These are phyloP conservation scores for Calonectria pseudoreteaudii DNA, from an alignment of 2,329 filamentous ascomycete species.

Conservation along the genomic window DNA sequence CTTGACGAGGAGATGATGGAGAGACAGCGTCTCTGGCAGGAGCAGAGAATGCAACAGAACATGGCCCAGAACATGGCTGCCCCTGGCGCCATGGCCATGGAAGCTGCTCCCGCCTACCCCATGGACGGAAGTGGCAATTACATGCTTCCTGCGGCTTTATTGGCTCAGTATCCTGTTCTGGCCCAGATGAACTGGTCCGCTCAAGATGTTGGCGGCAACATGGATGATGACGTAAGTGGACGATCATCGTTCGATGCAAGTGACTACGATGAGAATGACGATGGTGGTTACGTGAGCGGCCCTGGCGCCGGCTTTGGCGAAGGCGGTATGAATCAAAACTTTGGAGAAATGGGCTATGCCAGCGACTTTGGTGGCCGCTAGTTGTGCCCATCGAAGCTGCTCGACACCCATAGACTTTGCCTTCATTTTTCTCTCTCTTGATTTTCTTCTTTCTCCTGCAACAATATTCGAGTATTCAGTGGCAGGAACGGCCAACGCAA, in stretches of 20 bases:
- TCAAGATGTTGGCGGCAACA: conserved; percentile 74
- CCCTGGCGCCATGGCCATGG: conserved; percentile 67
- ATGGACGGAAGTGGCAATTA: conserved; percentile 70
- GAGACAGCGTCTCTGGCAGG: conserved; percentile 79
- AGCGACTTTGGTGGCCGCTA: conserved; percentile 45
- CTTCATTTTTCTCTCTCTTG: background rate
- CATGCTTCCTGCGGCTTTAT: conserved; percentile 84
- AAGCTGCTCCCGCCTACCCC: conserved; percentile 68
- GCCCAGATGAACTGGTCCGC: conserved; percentile 87
- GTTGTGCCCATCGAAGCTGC: conserved; percentile 1
- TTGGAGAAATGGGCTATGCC: conserved; percentile 50
- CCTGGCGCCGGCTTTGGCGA: conserved; percentile 71
- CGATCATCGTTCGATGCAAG: conserved; percentile 86
- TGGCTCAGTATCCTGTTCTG: conserved; percentile 94
- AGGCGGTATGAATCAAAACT: conserved; percentile 67
- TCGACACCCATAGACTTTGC: conserved; percentile 7
- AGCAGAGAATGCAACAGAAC: conserved; percentile 76
- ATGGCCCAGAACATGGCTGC: conserved; percentile 70
- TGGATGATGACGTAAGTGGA: conserved; percentile 82
- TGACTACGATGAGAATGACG: conserved; percentile 80
- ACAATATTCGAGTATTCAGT: background rate
- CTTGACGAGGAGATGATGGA: conserved; percentile 93
- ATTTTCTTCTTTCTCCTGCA: conserved; percentile 14
- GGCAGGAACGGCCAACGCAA: conserved; percentile 17
- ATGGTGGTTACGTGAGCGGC: conserved; percentile 74